These are phyloP conservation scores for Dovyalis caffra DNA, from an alignment of 345 rosid species.

Conservation along the genomic window DNA sequence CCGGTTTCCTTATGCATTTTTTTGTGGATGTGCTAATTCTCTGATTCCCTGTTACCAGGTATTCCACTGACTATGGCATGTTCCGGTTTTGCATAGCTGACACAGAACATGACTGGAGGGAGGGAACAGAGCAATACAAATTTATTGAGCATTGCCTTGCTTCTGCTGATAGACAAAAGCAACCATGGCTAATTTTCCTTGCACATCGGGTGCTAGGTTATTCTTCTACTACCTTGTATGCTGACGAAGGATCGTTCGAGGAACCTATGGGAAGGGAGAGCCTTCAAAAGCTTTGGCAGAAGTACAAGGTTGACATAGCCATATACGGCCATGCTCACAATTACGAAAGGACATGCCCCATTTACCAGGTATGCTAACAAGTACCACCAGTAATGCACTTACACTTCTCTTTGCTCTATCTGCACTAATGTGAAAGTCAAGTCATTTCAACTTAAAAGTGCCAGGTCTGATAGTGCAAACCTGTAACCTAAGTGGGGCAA, in stretches of 20 bases:
- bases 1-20: neutral
- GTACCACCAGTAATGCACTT: neutral
- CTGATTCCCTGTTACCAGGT: constrained; percentile 33
- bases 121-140: constrained; percentile 67
- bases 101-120: constrained; percentile 77
- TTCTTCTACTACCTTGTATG: constrained; percentile 53
- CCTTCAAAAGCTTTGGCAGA: constrained; percentile 77
- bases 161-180: constrained; percentile 64
- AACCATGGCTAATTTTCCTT: constrained; percentile 73
- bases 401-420: neutral
- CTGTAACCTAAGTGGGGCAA: neutral
- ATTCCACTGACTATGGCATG: constrained; percentile 77
- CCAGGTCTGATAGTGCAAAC: neutral
- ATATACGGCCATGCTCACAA: constrained; percentile 71
- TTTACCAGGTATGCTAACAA: constrained; percentile 51
- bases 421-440: neutral
- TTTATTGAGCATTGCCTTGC: constrained; percentile 70
- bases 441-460: neutral
- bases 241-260: constrained; percentile 51
- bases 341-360: constrained; percentile 75
- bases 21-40: neutral
- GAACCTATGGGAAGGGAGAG: constrained; percentile 72
- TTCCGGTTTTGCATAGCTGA: constrained; percentile 73
- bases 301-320: constrained; percentile 73
- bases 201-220: constrained; percentile 76